phyloP scores from a whole-genome alignment of 441 rosid species.

The Dalechampia spathulata region DNA sequence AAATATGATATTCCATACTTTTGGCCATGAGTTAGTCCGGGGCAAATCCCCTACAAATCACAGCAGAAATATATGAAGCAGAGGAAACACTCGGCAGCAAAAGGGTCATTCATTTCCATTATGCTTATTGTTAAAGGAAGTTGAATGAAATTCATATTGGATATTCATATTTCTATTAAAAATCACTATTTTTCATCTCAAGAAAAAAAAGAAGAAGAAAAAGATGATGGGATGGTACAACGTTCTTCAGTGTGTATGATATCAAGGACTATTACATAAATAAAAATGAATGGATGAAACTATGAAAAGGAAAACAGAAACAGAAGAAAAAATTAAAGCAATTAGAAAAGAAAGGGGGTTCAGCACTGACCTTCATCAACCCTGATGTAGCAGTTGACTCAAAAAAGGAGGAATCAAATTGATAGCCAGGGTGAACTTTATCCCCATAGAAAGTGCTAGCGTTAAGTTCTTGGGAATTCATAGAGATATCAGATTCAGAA shows the following conservation, averaged over 20 bases:
- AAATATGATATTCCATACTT: slow-evolving; percentile 60
- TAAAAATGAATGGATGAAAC: neutral
- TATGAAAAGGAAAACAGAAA: neutral
- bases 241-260: too few relatives aligned
- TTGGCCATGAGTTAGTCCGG: slow-evolving; percentile 80
- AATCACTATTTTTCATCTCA: slow-evolving; percentile 2
- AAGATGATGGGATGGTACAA: too few relatives aligned
- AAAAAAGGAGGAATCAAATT: slow-evolving; percentile 30
- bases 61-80: neutral
- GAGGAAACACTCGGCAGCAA: neutral
- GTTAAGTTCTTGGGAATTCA: slow-evolving; percentile 36
- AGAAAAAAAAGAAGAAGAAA: neutral
- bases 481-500: slow-evolving; percentile 26
- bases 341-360: neutral
- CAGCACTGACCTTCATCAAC: slow-evolving; percentile 59
- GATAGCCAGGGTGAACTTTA: slow-evolving; percentile 21
- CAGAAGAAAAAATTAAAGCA: neutral
- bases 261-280: too few relatives aligned
- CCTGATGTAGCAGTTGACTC: slow-evolving; percentile 50
- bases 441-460: slow-evolving; percentile 28
- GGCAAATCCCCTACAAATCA: slow-evolving; percentile 66
- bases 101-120: neutral
- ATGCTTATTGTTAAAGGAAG: neutral
- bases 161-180: too few relatives aligned
- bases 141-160: neutral